Base-by-base conservation (phyloP, 176 grass and related monocot species). In the Alopecurus myosuroides region DNA sequence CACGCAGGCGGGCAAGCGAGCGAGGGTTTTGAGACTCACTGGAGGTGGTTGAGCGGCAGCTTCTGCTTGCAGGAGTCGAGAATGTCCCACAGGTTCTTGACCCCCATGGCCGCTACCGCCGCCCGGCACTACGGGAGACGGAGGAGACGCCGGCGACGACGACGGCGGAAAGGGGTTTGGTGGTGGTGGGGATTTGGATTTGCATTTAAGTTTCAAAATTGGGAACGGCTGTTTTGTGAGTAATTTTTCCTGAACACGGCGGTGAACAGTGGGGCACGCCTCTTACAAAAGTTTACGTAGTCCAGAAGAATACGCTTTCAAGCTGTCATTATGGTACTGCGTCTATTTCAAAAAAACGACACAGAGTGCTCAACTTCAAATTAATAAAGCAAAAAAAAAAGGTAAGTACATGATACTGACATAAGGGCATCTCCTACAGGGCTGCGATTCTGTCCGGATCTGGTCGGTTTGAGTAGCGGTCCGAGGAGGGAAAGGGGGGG, bases 61-160 rank as follows among this genome's bases (percentile, higher is more conserved):
- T 87, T 94, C 87, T 98, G 86, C 89, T 98, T 98, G 93, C 96
- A 98, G 39, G 89, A 95, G 9, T 98, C 96, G 73, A 98, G 92
- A 86, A 98, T 98, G 78, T 98, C 93, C 96, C 93, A 98, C 13
- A 95, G 85, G 80, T 92, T 94, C 78, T 92, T 98, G 18, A 98
- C 93, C 31, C 96, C 96, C 93, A 98, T 95, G 17, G 55, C 42
- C 49, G 57, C 19, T 74, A 48, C 33, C 49, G 57, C 79, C 17
- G 49, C 49, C 28, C 1, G 9, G 26, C 70, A 19, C 70, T 48
- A 46, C 71, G 26, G 71, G 71, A 50, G 45, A 26, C 9, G 71
- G 45, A 20, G 44, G 28, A 48, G 28, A 50, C 42, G 44, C 23
- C 70, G 70, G 70, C 70, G 70, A 2, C 42, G 70, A 19, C 42